Evolutionary conservation across 345 rosid species (phyloP), one percentile per base, ranked within the genome.

Genomic region (Corchorus capsularis): DNA sequence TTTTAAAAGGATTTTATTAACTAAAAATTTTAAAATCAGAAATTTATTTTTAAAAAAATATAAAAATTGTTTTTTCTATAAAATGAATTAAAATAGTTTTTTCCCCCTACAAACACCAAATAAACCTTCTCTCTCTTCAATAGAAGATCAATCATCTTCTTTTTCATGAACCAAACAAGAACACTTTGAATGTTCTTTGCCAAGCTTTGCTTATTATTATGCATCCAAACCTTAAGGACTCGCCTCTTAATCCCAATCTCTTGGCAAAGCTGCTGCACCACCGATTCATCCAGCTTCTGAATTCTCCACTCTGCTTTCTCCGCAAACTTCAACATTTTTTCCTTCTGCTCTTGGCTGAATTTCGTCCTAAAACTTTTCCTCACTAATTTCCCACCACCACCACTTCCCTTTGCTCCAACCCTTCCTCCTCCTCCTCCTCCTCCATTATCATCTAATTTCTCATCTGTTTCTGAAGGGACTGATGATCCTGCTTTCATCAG

Each of bases 291-390:
- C 77, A 91, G 92, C 81, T 87, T 90, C 41, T 90, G 97, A 3
- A 93, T 87, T 79, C 87, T 93, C 98, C 98, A 93, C 10, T 92
- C 97, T 69, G 83, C 94, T 65, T 86, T 91, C 82, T 93, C 98
- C 0, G 98, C 98, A 83, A 94, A 94, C 72, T 81, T 73, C 47
- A 90, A 63, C 98, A 94, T 91, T 80, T 93, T 94, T 80, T 93
- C 97, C 82, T 94, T 94, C 72, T 94, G 98, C 64, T 86, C 97
- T 74, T 82, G 92, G 7, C 83, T 86, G 79, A 94, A 94, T 85
- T 93, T 93, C 63, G 98, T 94, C 82, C 98, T 84, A 71, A 79
- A 85, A 83, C 98, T 91, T 79, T 94, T 94, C 91, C 86, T 93
- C 79, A 50, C 82, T 74, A n/a, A n/a, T 74, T 78, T 72, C 20